These are phyloP conservation scores for Pugionium dolabratum DNA, from an alignment of 345 rosid genomes.

Conservation along the genomic window DNA sequence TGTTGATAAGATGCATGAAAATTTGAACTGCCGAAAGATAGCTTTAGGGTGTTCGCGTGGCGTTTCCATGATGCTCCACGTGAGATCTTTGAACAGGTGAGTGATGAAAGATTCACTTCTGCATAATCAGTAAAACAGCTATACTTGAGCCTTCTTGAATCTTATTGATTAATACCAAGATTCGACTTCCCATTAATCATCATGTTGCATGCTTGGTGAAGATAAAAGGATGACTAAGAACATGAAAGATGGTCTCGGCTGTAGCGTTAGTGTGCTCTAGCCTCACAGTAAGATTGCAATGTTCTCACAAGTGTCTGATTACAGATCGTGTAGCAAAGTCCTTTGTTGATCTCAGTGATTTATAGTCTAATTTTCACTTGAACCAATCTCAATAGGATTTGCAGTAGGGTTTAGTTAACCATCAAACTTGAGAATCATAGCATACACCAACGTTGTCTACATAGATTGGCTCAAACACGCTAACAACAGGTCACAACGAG, in stretches of 20 bases:
- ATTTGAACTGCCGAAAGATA: constrained; percentile 46
- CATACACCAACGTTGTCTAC: constrained; percentile 18
- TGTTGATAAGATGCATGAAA: constrained; percentile 37
- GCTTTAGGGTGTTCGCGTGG: constrained; percentile 46
- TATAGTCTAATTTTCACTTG: not conserved
- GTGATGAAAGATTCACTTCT: constrained; percentile 28
- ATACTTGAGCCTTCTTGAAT: constrained; percentile 7
- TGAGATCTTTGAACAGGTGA: constrained; percentile 43
- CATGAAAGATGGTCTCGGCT: not conserved
- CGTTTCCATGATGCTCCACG: constrained; percentile 37
- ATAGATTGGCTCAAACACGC: constrained; percentile 2
- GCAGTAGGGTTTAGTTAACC: not conserved
- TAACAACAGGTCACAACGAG: constrained; percentile 5
- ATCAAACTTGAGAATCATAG: not conserved
- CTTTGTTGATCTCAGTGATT: not conserved
- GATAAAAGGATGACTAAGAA: constrained; percentile 2
- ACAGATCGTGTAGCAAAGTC: constrained; percentile 1
- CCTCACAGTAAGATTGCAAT: not conserved
- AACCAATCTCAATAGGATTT: not conserved
- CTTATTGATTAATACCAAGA: constrained; percentile 26
- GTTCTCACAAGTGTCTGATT: not conserved
- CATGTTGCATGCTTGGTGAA: constrained; percentile 11
- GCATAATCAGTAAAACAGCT: not conserved
- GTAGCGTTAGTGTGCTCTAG: not conserved
- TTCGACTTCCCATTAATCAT: constrained; percentile 24